phyloP scores from a whole-genome alignment of 2,329 filamentous ascomycete genomes.

The Alternaria metachromatica region DNA sequence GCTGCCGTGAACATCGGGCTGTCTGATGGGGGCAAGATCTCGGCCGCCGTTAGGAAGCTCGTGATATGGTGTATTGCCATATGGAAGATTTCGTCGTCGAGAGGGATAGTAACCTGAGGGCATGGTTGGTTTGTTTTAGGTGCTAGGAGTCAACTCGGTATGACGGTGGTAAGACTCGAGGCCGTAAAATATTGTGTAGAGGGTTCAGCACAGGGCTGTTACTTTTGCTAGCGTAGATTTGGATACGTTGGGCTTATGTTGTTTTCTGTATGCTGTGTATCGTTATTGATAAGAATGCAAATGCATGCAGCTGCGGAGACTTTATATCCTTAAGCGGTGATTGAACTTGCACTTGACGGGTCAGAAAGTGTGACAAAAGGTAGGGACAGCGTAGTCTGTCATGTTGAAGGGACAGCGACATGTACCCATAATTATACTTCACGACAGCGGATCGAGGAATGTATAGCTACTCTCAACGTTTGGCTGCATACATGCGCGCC shows the following conservation, averaged over 20 bases:
- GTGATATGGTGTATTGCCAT: no score
- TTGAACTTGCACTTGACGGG: background rate
- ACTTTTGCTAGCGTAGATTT: background rate
- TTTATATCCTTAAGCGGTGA: background rate
- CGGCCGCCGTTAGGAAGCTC: no score
- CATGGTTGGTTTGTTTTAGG: no score
- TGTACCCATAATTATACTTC: background rate
- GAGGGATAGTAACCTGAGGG: no score
- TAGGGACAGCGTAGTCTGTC: background rate
- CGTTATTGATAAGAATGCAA: fast-evolving
- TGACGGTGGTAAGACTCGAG: no score
- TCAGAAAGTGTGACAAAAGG: background rate
- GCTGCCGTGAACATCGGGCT: no score
- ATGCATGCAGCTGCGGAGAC: background rate
- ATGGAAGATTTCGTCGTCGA: no score
- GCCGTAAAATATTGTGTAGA: no score
- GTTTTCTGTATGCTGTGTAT: background rate
- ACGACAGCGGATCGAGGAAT: background rate
- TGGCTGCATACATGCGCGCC: background rate
- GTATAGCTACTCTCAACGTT: background rate
- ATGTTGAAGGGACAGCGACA: background rate
- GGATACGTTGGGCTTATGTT: no score
- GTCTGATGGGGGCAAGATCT: no score
- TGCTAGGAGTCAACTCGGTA: no score
- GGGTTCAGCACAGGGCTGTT: background rate